A percentile compares a stretch with the other conserved stretches of the same genome.
These are phyloP conservation scores for Tetrapisispora fleetii DNA, from an alignment of 805 yeast species.

Conservation along the genomic window DNA sequence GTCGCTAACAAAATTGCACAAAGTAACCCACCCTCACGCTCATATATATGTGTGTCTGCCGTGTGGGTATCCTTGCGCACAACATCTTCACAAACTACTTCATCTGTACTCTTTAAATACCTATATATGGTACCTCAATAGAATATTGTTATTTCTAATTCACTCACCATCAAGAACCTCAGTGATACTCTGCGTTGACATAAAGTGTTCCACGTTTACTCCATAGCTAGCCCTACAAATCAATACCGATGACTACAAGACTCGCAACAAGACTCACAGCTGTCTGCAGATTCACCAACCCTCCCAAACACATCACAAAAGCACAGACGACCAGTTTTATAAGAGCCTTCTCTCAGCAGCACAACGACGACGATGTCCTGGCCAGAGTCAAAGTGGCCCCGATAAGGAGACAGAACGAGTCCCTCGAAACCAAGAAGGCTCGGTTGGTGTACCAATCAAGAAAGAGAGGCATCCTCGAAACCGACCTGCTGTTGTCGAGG, in stretches of 20 bases:
- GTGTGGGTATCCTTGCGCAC: too few species aligned
- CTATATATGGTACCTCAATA: not conserved
- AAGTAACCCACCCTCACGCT: too few species aligned
- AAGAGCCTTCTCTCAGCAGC: not conserved
- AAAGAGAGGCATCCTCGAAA: slow-evolving; percentile 90
- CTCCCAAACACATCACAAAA: too few species aligned
- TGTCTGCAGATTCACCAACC: too few species aligned
- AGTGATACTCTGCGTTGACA: too few species aligned
- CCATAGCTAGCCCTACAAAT: too few species aligned
- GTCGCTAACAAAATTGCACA: not conserved
- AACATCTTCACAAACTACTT: too few species aligned
- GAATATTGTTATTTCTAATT: not conserved
- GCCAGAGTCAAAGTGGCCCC: slow-evolving; percentile 66
- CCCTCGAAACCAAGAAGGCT: slow-evolving; percentile 68
- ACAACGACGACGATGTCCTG: slow-evolving; percentile 21
- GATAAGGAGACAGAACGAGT: slow-evolving; percentile 63
- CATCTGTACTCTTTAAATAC: not conserved
- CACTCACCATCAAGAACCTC: too few species aligned
- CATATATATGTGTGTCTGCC: too few species aligned
- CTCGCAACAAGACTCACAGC: too few species aligned
- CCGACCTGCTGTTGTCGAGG: slow-evolving; percentile 74
- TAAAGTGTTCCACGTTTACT: too few species aligned
- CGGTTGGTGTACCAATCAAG: slow-evolving; percentile 84
- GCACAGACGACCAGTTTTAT: not conserved
- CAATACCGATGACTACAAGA: too few species aligned